These are phyloP conservation scores for Daldinia grandis DNA, from an alignment of 495 filamentous ascomycete genomes.

Conservation along the genomic window DNA sequence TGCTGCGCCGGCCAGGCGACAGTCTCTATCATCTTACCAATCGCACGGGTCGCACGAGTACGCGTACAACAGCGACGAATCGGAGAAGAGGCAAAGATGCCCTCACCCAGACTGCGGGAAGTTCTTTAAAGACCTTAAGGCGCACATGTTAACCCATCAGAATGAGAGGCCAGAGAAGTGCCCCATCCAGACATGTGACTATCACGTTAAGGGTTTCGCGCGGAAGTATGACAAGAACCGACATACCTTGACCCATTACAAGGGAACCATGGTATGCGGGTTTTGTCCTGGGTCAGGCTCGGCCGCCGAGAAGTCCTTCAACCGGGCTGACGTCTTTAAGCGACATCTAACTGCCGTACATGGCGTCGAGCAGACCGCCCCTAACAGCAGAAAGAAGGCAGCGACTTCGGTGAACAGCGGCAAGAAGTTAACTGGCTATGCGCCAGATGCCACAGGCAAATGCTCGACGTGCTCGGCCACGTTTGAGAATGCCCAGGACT, in stretches of 20 bases:
- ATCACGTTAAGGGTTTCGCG: slow-evolving; percentile 94
- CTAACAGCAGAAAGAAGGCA: slow-evolving; percentile 87
- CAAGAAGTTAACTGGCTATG: slow-evolving; percentile 69
- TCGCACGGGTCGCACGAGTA: slow-evolving; percentile 50
- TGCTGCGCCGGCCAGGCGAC: slow-evolving; percentile 34
- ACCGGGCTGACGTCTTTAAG: slow-evolving; percentile 98
- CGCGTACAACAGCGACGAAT: slow-evolving; percentile 46
- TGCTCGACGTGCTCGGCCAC: slow-evolving; percentile 94
- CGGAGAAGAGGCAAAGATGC: slow-evolving; percentile 63
- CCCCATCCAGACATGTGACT: slow-evolving; percentile 92
- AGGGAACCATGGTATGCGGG: slow-evolving; percentile 98
- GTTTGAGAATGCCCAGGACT: slow-evolving; percentile 95
- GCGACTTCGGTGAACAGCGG: slow-evolving; percentile 46
- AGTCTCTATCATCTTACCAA: slow-evolving; percentile 53
- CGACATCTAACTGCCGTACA: slow-evolving; percentile 94
- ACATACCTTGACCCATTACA: slow-evolving; percentile 98
- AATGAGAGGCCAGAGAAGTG: slow-evolving; percentile 96
- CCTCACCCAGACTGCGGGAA: slow-evolving; percentile 85
- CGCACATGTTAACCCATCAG: slow-evolving; percentile 96
- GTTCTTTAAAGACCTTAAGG: slow-evolving; percentile 92
- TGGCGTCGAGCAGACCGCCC: slow-evolving; percentile 92
- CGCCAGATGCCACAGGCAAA: slow-evolving; percentile 83
- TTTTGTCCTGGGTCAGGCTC: slow-evolving; percentile 96
- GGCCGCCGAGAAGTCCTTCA: slow-evolving; percentile 96
- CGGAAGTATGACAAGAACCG: slow-evolving; percentile 98